Conservation (phyloP, 2,329 filamentous ascomycete species). For the Amauroascus niger region DNA sequence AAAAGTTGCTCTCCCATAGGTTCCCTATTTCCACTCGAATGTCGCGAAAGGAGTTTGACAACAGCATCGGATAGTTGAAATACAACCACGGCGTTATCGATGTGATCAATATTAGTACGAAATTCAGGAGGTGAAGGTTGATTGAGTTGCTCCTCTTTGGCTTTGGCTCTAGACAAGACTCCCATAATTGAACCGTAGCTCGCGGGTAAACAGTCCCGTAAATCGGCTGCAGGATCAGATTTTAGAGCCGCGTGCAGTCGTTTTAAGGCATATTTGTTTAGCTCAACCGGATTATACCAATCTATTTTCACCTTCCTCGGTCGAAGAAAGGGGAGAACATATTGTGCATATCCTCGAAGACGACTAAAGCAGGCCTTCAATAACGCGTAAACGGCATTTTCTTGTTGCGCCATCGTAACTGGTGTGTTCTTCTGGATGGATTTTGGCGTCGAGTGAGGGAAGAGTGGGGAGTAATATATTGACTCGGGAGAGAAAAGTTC, state of each 20-base stretch:
- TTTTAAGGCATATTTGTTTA: neutral
- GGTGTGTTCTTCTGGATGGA: neutral
- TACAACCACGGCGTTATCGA: conserved; percentile 19
- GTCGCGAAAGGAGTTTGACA: conserved; percentile 14
- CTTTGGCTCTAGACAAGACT: neutral
- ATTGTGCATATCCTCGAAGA: neutral
- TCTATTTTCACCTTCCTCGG: neutral
- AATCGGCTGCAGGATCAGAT: neutral
- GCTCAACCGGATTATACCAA: neutral
- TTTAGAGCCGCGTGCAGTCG: neutral
- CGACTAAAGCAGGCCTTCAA: neutral
- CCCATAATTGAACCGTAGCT: neutral
- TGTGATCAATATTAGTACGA: conserved; percentile 18
- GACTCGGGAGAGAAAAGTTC: no score
- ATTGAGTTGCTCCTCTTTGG: neutral
- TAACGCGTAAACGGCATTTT: neutral
- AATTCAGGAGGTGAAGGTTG: conserved; percentile 14
- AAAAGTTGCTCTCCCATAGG: conserved; percentile 12
- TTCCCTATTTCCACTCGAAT: neutral
- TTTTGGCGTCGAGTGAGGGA: neutral
- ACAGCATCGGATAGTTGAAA: conserved; percentile 21
- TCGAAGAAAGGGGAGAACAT: conserved; percentile 1
- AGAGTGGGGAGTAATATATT: no score
- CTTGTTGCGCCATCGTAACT: neutral
- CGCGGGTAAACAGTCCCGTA: neutral